A percentile compares a stretch with the other conserved stretches of the same genome.
These are phyloP conservation scores for Magnaporthiopsis rhizophila DNA, from an alignment of 2,329 filamentous ascomycete species.

Conservation along the genomic window DNA sequence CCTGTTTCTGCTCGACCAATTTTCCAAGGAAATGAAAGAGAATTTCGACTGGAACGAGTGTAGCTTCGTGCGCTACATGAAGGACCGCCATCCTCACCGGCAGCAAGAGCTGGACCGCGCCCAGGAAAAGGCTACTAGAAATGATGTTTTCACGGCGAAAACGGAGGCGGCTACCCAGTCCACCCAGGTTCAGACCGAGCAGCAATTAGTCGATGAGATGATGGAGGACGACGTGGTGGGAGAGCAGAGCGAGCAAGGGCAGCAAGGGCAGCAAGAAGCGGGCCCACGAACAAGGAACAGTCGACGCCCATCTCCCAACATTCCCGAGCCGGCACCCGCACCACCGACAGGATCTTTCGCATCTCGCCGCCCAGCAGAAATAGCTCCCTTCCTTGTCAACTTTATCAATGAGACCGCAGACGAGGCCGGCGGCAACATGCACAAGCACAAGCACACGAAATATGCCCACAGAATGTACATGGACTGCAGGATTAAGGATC, in stretches of 20 bases:
- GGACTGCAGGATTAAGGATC: constrained; percentile 32
- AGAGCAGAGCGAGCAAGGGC: not conserved
- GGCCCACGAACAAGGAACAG: not conserved
- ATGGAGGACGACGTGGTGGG: not conserved
- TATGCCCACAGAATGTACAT: constrained; percentile 27
- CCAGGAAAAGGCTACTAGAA: constrained; percentile 2
- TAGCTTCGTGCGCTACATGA: constrained; percentile 41
- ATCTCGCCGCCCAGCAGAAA: not conserved
- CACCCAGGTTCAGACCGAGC: not conserved
- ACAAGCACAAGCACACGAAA: constrained; percentile 19
- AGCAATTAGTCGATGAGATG: not conserved
- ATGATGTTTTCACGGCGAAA: not conserved
- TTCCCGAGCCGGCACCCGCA: not conserved
- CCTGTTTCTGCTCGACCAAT: constrained; percentile 44
- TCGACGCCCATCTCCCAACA: not conserved
- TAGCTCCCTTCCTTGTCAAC: constrained; percentile 8
- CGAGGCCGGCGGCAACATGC: constrained; percentile 18
- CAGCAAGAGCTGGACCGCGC: constrained; percentile 9
- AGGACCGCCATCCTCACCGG: constrained; percentile 25
- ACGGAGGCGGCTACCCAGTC: not conserved
- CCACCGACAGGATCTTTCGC: not conserved
- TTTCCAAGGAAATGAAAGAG: constrained; percentile 28
- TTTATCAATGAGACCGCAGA: constrained; percentile 21
- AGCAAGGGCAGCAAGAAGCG: not conserved
- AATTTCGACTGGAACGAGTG: constrained; percentile 36